phyloP scores from a whole-genome alignment of 2,329 filamentous ascomycete species.

The Diaporthe citriasiana region DNA sequence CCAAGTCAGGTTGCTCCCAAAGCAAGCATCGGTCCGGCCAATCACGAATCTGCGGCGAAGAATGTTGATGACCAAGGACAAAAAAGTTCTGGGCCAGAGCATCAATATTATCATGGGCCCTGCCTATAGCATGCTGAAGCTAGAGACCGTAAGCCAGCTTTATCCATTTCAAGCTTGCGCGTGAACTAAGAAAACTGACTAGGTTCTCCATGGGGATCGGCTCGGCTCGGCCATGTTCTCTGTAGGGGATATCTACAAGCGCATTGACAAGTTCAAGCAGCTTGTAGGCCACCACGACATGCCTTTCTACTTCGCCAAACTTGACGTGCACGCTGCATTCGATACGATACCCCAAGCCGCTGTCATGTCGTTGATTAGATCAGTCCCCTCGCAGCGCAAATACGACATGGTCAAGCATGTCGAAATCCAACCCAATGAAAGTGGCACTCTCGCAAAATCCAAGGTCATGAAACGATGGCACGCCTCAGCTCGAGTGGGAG shows the following conservation, averaged over 20 bases:
- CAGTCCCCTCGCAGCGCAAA: constrained; percentile 65
- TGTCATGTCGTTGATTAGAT: constrained; percentile 76
- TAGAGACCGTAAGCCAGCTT: constrained; percentile 74
- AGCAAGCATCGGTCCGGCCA: constrained; percentile 80
- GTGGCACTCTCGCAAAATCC: constrained; percentile 45
- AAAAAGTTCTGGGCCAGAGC: constrained; percentile 69
- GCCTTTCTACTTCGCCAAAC: constrained; percentile 87
- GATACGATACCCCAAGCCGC: constrained; percentile 92
- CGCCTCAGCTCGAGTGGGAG: constrained; percentile 61
- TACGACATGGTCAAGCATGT: constrained; percentile 84
- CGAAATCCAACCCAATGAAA: constrained; percentile 71
- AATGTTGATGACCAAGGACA: constrained; percentile 64
- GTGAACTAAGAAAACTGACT: constrained; percentile 38
- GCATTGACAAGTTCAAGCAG: constrained; percentile 78
- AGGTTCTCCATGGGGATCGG: constrained; percentile 65
- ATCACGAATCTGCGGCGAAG: constrained; percentile 88
- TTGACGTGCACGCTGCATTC: constrained; percentile 93
- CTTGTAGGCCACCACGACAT: constrained; percentile 55
- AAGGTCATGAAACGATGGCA: constrained; percentile 66
- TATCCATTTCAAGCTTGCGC: neutral
- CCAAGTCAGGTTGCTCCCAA: constrained; percentile 85
- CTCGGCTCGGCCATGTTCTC: constrained; percentile 88
- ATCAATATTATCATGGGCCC: constrained; percentile 77
- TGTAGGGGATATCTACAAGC: constrained; percentile 82
- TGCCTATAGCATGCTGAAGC: constrained; percentile 81